Conservation (phyloP, 768 basidiomycete genomes). For the Leucocoprinus birnbaumii region DNA sequence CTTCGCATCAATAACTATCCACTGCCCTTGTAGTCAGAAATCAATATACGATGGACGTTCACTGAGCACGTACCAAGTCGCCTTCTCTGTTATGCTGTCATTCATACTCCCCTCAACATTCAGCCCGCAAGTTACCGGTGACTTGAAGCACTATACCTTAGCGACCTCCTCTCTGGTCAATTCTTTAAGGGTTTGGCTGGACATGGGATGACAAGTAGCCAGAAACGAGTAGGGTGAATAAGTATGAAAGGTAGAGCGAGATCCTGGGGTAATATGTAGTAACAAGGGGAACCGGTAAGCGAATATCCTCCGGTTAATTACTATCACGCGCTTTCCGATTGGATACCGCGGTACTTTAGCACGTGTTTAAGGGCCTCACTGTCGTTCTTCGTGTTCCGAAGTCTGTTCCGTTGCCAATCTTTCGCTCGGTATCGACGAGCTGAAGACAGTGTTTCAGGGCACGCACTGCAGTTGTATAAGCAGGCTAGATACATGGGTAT, state of each 20-base stretch:
- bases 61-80: conserved; percentile 57
- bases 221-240: too few species aligned
- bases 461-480: too few species aligned
- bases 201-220: too few species aligned
- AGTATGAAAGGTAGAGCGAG: too few species aligned
- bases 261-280: not conserved
- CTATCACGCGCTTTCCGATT: conserved; percentile 6
- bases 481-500: too few species aligned
- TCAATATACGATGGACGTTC: not conserved
- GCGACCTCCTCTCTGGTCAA: conserved; percentile 62
- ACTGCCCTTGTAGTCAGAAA: conserved; percentile 36
- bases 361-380: not conserved
- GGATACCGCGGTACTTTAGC: not conserved
- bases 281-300: not conserved
- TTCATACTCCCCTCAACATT: too few species aligned
- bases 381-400: not conserved
- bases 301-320: not conserved
- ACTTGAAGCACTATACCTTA: conserved; percentile 42
- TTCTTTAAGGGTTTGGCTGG: conserved; percentile 24
- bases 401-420: not conserved
- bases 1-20: conserved; percentile 79
- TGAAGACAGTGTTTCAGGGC: too few species aligned
- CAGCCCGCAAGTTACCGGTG: too few species aligned
- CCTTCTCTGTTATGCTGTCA: conserved; percentile 83
- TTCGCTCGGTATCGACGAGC: too few species aligned